Percentiles rank a stretch among this genome's conserved stretches.
phyloP scores from a whole-genome alignment of 352 stramenopile genomes.

The Phytophthora uliginosa region DNA sequence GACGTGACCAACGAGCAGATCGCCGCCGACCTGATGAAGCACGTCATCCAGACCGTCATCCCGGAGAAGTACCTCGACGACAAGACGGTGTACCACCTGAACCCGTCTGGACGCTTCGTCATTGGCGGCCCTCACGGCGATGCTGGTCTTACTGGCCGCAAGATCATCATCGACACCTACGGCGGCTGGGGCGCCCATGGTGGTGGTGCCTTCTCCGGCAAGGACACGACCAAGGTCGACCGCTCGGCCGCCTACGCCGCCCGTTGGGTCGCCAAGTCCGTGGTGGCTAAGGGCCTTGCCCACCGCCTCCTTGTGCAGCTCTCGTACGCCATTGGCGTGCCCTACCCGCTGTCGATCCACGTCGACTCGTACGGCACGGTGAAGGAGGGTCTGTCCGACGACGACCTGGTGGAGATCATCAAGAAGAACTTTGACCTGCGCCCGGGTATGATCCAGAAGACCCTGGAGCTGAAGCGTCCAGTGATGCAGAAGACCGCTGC shows the following conservation, averaged over 20 bases:
- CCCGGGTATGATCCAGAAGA: constrained; percentile 98
- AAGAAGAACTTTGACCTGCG: constrained; percentile 99
- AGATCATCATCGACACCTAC: constrained; percentile 99
- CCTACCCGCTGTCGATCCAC: constrained; percentile 97
- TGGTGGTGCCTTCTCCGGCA: constrained; percentile 99
- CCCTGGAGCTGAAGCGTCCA: constrained; percentile 97
- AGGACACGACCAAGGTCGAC: constrained; percentile 99
- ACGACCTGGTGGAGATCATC: constrained; percentile 97
- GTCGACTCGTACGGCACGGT: constrained; percentile 99
- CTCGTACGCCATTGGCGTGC: constrained; percentile 99
- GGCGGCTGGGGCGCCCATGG: constrained; percentile 99
- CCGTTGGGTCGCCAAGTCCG: constrained; percentile 99
- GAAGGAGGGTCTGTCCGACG: constrained; percentile 96
- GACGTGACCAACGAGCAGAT: constrained; percentile 99
- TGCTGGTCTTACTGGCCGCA: constrained; percentile 98
- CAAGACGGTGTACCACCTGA: constrained; percentile 99
- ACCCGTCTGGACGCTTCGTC: constrained; percentile 99
- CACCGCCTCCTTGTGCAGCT: constrained; percentile 97
- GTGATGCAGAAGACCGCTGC: constrained; percentile 99
- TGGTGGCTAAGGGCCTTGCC: constrained; percentile 97
- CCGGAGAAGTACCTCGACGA: constrained; percentile 99
- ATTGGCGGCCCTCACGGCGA: constrained; percentile 99
- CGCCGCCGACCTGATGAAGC: constrained; percentile 97
- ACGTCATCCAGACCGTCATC: constrained; percentile 99
- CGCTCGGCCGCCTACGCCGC: constrained; percentile 98